Conservation (phyloP, 345 rosid genomes). For the Ceriops zippeliana region DNA sequence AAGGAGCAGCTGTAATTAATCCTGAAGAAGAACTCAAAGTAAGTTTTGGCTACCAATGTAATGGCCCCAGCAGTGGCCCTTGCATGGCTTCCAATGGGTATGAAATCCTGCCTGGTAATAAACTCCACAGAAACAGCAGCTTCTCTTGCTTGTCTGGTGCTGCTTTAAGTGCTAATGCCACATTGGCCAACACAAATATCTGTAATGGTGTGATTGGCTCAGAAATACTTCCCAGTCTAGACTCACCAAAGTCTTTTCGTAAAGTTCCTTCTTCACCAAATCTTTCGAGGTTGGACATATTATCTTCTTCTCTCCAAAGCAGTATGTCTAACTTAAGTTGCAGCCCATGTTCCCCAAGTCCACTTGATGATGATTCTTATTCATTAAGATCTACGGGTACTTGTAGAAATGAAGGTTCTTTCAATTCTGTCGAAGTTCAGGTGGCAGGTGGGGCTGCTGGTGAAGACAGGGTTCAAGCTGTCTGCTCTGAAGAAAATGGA, state of each 20-base stretch:
- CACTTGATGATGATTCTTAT: slow-evolving; percentile 63
- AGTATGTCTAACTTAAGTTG: slow-evolving; percentile 74
- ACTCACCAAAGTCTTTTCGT: slow-evolving; percentile 82
- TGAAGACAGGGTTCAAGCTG: slow-evolving; percentile 96
- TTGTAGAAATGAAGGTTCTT: slow-evolving; percentile 65
- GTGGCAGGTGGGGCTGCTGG: slow-evolving; percentile 99
- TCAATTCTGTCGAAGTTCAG: slow-evolving; percentile 71
- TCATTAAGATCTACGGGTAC: slow-evolving; percentile 51
- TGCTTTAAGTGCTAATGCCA: slow-evolving; percentile 90
- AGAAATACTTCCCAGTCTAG: slow-evolving; percentile 83
- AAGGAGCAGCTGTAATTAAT: slow-evolving; percentile 33
- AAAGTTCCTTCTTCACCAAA: slow-evolving; percentile 72
- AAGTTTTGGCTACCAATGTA: slow-evolving; percentile 91
- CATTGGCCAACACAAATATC: slow-evolving; percentile 90
- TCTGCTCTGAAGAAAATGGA: slow-evolving; percentile 94
- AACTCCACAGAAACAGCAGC: slow-evolving; percentile 56
- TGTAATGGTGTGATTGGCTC: slow-evolving; percentile 84
- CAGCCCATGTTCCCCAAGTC: slow-evolving; percentile 60
- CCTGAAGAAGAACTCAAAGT: slow-evolving; percentile 73
- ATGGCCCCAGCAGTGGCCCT: slow-evolving; percentile 25
- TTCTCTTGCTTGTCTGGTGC: slow-evolving; percentile 98
- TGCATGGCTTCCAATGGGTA: slow-evolving; percentile 25
- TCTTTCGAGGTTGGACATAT: slow-evolving; percentile 72
- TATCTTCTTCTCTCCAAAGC: slow-evolving; percentile 87
- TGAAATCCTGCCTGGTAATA: slow-evolving; percentile 37